These are phyloP conservation scores for Cenchrus purpureus DNA, from an alignment of 176 grass and related monocot genomes.

Conservation along the genomic window DNA sequence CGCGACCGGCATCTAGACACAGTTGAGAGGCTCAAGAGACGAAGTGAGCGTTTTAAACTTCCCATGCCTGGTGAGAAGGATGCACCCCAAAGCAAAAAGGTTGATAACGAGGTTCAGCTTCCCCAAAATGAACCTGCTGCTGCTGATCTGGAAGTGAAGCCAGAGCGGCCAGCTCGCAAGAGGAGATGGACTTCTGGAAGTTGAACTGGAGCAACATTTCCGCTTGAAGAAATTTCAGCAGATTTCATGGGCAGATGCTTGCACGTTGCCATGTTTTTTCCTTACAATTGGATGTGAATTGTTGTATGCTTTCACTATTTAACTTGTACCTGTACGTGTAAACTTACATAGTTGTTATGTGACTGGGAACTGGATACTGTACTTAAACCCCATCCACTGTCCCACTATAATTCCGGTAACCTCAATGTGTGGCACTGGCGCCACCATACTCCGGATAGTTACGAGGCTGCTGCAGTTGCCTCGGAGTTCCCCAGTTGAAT, in stretches of 20 bases:
- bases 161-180: constrained; percentile 91
- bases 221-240: constrained; percentile 6
- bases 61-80: constrained; percentile 96
- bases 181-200: constrained; percentile 90
- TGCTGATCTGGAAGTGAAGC: constrained; percentile 78
- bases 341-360: constrained; percentile 49
- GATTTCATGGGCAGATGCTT: constrained; percentile 30
- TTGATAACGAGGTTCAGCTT: constrained; percentile 63
- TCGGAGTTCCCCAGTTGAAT: constrained; percentile 34
- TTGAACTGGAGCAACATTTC: constrained; percentile 9
- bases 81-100: constrained; percentile 46
- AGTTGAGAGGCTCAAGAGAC: constrained; percentile 85
- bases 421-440: constrained; percentile 34
- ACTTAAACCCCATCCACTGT: constrained; percentile 3
- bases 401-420: constrained; percentile 13
- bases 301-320: constrained; percentile 62
- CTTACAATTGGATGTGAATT: constrained; percentile 43
- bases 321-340: constrained; percentile 60
- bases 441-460: constrained; percentile 2
- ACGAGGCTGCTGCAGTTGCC: neutral
- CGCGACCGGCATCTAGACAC: constrained; percentile 87
- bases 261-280: constrained; percentile 17
- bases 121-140: constrained; percentile 56
- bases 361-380: constrained; percentile 57
- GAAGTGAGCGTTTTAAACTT: constrained; percentile 97